Evolutionary conservation across 139 green algal genomes (phyloP).

Genomic region (Haematococcus lacustris): DNA sequence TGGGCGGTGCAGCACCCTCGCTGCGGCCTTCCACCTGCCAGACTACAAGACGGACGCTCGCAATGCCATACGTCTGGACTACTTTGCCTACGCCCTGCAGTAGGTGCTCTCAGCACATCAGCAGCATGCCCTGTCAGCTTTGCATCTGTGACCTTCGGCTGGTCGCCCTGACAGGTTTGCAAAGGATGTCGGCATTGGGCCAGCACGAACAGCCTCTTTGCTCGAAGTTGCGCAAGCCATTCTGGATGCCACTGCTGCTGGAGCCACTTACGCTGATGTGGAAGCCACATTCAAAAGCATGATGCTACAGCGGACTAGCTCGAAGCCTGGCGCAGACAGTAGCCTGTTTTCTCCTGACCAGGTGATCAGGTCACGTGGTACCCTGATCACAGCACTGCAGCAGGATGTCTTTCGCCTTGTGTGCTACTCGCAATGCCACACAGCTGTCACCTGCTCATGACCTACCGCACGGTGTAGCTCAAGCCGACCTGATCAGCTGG

Average conservation of each 20-base stretch:
- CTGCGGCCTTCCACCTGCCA: slow-evolving; percentile 7
- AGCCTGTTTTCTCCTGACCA: slow-evolving; percentile 21
- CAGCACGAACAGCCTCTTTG: slow-evolving; percentile 9
- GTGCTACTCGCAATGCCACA: too few species aligned
- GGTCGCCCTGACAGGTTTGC: too few species aligned
- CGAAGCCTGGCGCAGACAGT: slow-evolving; percentile 22
- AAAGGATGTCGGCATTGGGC: slow-evolving; percentile 12
- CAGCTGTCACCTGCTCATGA: too few species aligned
- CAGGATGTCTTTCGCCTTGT: too few species aligned
- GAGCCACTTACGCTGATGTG: slow-evolving; percentile 11
- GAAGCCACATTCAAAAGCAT: slow-evolving; percentile 20
- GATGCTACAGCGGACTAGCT: slow-evolving; percentile 16
- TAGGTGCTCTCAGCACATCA: too few species aligned
- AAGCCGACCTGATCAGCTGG: too few species aligned
- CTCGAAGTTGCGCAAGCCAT: slow-evolving; percentile 13
- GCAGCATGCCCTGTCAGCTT: too few species aligned
- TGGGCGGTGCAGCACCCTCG: slow-evolving; percentile 15
- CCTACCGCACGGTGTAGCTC: too few species aligned
- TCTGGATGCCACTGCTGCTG: slow-evolving; percentile 17
- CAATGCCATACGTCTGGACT: slow-evolving; percentile 20
- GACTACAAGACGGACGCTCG: slow-evolving; percentile 22
- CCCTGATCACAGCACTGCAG: too few species aligned
- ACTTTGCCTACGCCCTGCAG: slow-evolving; percentile 16
- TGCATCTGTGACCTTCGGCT: too few species aligned
- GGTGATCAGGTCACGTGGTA: too few species aligned